These are phyloP conservation scores for Monilinia fructigena DNA, from an alignment of 2,329 filamentous ascomycete genomes.

Conservation along the genomic window DNA sequence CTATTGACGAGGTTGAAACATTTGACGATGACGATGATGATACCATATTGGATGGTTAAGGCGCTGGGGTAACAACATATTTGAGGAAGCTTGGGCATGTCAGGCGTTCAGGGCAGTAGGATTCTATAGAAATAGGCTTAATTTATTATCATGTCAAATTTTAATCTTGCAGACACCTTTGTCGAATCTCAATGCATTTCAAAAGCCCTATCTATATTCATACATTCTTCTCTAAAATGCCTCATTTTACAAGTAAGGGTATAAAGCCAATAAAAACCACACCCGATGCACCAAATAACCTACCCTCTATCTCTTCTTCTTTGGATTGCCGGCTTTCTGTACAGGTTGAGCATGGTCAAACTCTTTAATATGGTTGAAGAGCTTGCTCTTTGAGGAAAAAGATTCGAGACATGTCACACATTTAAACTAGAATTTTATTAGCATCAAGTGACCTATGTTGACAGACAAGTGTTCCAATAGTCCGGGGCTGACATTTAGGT, in stretches of 20 bases:
- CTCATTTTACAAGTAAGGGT: slow-evolving; percentile 21
- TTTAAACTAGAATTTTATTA: slow-evolving; percentile 42
- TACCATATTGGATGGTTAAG: slow-evolving; percentile 38
- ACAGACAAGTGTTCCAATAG: neutral
- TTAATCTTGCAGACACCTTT: neutral
- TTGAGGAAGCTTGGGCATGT: neutral
- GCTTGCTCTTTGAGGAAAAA: slow-evolving; percentile 59
- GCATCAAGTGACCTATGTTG: slow-evolving; percentile 3
- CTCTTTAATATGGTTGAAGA: slow-evolving; percentile 63
- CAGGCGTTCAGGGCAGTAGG: slow-evolving; percentile 11
- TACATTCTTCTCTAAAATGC: slow-evolving; percentile 17
- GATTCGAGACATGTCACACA: slow-evolving; percentile 54
- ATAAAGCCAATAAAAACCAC: slow-evolving; percentile 15
- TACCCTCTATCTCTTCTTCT: slow-evolving; percentile 28
- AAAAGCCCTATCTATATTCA: neutral
- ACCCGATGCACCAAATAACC: slow-evolving; percentile 5
- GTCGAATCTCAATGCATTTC: neutral
- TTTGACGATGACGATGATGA: slow-evolving; percentile 65
- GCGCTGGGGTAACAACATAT: slow-evolving; percentile 1
- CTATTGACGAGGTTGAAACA: slow-evolving; percentile 86
- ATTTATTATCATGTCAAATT: slow-evolving; percentile 2
- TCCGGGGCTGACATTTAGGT: neutral
- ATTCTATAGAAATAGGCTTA: slow-evolving; percentile 5
- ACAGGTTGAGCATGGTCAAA: slow-evolving; percentile 53
- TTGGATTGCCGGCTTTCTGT: slow-evolving; percentile 32